phyloP scores from a whole-genome alignment of 2,329 filamentous ascomycete genomes.

The Microdochium bolleyi region DNA sequence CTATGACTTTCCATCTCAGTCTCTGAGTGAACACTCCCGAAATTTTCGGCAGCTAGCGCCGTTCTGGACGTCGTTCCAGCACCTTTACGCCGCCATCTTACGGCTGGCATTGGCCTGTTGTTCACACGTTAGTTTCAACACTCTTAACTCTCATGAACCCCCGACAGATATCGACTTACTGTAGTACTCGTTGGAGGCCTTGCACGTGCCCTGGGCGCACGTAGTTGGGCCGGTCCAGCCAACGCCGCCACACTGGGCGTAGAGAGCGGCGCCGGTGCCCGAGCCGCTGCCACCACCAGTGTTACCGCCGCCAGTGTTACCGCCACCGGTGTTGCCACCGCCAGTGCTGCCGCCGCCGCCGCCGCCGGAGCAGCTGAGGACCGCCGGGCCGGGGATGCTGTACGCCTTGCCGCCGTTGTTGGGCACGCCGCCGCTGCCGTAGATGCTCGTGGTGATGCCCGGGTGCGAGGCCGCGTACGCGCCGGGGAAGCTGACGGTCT shows the following conservation, averaged over 20 bases:
- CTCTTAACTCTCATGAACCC: not conserved
- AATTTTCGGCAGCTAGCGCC: no score
- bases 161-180: conserved; percentile 9
- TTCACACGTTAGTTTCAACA: not conserved
- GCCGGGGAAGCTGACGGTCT: conserved; percentile 24
- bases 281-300: not conserved
- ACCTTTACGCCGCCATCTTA: no score
- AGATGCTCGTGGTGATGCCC: conserved; percentile 24
- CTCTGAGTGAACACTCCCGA: no score
- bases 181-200: conserved; percentile 15
- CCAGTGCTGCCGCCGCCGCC: not conserved
- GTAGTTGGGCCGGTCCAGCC: conserved; percentile 16
- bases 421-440: conserved; percentile 19
- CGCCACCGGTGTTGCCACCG: not conserved
- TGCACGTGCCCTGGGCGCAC: conserved; percentile 18
- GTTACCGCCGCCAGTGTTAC: no score
- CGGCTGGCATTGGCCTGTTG: not conserved
- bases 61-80: no score
- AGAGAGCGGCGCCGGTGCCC: conserved; percentile 10
- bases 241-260: conserved; percentile 14
- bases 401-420: conserved; percentile 22
- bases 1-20: no score
- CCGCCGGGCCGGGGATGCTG: conserved; percentile 23
- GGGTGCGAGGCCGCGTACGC: conserved; percentile 24
- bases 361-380: conserved; percentile 23